Evolutionary conservation across 2,329 filamentous ascomycete species (phyloP).

Genomic region (Lasiodiplodia gonubiensis): DNA sequence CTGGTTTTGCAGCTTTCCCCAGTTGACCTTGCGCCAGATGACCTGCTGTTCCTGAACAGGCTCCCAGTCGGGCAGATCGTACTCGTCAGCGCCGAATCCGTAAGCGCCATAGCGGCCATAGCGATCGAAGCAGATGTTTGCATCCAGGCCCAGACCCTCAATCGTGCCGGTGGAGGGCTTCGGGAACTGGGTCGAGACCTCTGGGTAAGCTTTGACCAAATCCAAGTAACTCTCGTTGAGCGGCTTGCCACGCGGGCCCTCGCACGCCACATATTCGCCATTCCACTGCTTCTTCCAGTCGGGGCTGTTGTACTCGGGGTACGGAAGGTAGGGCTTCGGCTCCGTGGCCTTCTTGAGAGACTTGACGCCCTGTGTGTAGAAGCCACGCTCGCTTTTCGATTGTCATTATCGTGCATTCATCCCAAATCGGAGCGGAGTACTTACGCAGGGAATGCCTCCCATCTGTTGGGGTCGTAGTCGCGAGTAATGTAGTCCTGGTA

Average conservation of each 20-base stretch:
- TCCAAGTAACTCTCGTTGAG: constrained; percentile 66
- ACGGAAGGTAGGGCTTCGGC: constrained; percentile 70
- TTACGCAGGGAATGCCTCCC: constrained; percentile 52
- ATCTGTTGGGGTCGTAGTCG: constrained; percentile 56
- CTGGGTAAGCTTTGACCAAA: constrained; percentile 66
- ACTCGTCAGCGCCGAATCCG: constrained; percentile 59
- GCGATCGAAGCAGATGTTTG: constrained; percentile 69
- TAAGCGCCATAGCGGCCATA: constrained; percentile 62
- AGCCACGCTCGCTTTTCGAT: constrained; percentile 9
- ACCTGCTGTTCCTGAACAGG: constrained; percentile 39
- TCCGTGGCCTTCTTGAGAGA: constrained; percentile 34
- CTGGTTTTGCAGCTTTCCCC: constrained; percentile 71
- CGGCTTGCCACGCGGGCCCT: constrained; percentile 61
- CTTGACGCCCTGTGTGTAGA: constrained; percentile 12
- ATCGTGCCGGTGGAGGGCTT: constrained; percentile 46
- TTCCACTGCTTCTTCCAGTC: constrained; percentile 63
- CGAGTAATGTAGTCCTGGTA: constrained; percentile 50
- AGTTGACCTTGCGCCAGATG: constrained; percentile 70
- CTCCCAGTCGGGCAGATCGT: constrained; percentile 53
- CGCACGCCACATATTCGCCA: constrained; percentile 67
- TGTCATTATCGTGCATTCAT: neutral
- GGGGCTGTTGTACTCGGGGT: constrained; percentile 70
- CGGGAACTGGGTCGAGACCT: constrained; percentile 55
- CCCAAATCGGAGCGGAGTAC: constrained; percentile 18
- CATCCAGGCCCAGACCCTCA: constrained; percentile 46